Percentiles rank a stretch among this genome's conserved stretches.
Conservation (phyloP, 2,329 filamentous ascomycete genomes). For the Exserohilum turcica region DNA sequence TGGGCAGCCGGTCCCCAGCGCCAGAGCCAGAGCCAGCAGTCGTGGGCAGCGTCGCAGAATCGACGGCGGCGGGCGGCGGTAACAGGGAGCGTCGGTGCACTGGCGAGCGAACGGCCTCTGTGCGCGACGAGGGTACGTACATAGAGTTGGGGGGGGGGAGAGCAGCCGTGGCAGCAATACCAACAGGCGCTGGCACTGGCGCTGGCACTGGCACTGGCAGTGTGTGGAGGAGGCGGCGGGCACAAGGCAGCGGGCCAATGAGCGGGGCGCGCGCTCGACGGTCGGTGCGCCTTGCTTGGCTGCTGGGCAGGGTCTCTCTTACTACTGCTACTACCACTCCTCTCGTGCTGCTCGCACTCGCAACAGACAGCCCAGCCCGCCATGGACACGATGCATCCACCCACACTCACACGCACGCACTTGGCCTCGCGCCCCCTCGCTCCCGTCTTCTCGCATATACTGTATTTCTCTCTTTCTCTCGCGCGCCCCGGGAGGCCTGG, state of each 20-base stretch:
- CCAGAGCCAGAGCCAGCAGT: neutral
- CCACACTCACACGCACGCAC: neutral
- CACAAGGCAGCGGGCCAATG: conserved; percentile 16
- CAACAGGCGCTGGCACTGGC: neutral
- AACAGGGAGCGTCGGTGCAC: conserved; percentile 8
- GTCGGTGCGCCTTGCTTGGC: conserved; percentile 3
- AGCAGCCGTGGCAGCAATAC: no score
- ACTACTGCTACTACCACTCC: no score
- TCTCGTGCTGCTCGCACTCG: no score
- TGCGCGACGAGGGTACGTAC: conserved; percentile 11
- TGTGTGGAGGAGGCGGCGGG: conserved; percentile 11
- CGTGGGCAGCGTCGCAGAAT: conserved; percentile 4
- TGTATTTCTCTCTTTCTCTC: no score
- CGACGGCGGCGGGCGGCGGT: neutral
- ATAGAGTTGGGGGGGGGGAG: neutral
- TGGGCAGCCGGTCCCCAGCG: conserved; percentile 3
- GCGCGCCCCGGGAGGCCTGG: no score
- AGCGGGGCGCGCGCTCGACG: neutral
- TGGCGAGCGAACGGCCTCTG: conserved; percentile 15
- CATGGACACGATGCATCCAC: no score
- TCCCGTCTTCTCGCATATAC: neutral
- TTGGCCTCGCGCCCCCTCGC: neutral
- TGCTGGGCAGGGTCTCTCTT: neutral
- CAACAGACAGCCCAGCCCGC: conserved; percentile 1
- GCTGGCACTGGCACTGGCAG: conserved; percentile 6